Evolutionary conservation across 441 rosid species (phyloP), one percentile per base, ranked within the genome.

Genomic region (Bocquillonia castaneifolia): DNA sequence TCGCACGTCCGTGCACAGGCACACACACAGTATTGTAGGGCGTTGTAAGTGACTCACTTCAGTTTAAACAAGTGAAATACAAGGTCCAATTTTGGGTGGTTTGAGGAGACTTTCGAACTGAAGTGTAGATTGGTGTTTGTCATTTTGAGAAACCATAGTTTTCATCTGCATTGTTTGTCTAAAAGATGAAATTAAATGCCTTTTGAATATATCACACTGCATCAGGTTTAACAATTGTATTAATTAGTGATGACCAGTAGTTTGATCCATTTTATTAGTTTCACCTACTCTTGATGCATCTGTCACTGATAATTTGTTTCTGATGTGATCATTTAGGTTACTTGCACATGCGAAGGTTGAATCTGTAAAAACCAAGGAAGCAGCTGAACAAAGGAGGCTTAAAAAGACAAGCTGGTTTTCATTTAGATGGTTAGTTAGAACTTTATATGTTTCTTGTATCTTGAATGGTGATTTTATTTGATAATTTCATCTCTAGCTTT

Each of bases 261-360:
- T 59, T 6, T 45, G 50, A 7, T 0, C 50, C n/a, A 2, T 45
- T 45, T 31, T 34, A 3, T 50, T 45, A 55, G 36, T 40, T 52
- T 26, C 10, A 22, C 36, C 5, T 67, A 39, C 23, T 34, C 25
- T 25, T 26, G 62, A 5, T 52, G 14, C 51, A 42, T 45, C 45
- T 15, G 5, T 45, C 52, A 22, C 29, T 72, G 32, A 20, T 48
- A 2, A 57, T 67, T 60, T 55, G 64, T 65, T 32, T 78, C 37
- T 74, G 70, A 63, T 68, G 10, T 69, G 29, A 64, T 58, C 40
- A 28, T 73, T 68, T 78, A 95, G 99, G 95, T 82, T 95, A 70
- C 99, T 95, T 78, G 99, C 98, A 67, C 99, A 95, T 88, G 99
- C 96, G 54, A 95, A 90, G 86, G 88, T 87, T 81, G 98, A 92